Conservation (phyloP, 2,329 filamentous ascomycete genomes). For the Triangularia verruculosa region DNA sequence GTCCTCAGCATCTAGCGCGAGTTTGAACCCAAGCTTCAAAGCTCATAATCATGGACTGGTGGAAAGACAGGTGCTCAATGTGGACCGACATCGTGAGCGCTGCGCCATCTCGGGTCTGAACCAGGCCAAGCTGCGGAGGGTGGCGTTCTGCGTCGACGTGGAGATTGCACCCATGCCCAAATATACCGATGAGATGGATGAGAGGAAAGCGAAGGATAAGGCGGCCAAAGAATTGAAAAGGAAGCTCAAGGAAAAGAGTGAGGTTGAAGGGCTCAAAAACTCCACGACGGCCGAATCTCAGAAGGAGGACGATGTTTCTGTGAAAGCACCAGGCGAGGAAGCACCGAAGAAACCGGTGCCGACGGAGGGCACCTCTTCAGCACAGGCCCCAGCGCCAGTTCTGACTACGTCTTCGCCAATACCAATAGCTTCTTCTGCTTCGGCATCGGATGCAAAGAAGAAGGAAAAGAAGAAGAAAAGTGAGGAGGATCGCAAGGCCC, state of each 20-base stretch:
- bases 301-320: conserved; percentile 42
- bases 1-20: conserved; percentile 50
- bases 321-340: conserved; percentile 42
- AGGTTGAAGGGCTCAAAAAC: conserved; percentile 71
- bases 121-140: conserved; percentile 75
- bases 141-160: conserved; percentile 95
- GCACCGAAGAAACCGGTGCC: conserved; percentile 41
- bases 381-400: neutral
- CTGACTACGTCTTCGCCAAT: conserved; percentile 10
- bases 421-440: conserved; percentile 9
- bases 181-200: conserved; percentile 60
- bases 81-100: conserved; percentile 75
- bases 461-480: conserved; percentile 96
- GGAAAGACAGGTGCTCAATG: conserved; percentile 77
- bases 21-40: conserved; percentile 45
- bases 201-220: conserved; percentile 40
- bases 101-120: conserved; percentile 78
- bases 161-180: conserved; percentile 88
- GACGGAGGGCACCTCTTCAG: conserved; percentile 33
- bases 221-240: conserved; percentile 59
- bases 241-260: conserved; percentile 62
- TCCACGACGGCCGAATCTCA: conserved; percentile 59
- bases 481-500: conserved; percentile 86
- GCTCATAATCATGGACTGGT: conserved; percentile 66
- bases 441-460: conserved; percentile 54